Evolutionary conservation across 2,329 filamentous ascomycete species (phyloP), one percentile per base, ranked within the genome.

Genomic region (Fusarium beomiforme): DNA sequence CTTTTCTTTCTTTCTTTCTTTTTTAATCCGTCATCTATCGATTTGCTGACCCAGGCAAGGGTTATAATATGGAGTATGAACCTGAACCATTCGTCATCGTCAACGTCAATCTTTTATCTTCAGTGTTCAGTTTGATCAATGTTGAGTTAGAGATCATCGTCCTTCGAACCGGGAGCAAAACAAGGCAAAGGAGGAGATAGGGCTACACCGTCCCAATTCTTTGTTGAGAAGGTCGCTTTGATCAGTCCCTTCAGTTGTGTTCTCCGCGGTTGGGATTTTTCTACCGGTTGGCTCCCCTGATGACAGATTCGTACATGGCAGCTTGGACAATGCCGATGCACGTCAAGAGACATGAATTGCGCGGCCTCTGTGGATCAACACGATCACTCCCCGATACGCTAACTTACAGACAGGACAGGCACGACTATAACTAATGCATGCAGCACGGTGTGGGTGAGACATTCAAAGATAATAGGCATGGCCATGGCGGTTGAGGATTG

Each of bases 291-390:
- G 54, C 51, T 50, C 53, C 42, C 64, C 34, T 66, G 43, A 44
- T 60, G 62, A 57, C 41, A 41, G 60, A 50, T 46, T 51, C 50
- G 53, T 47, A 36, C 44, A 69, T 43, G 42, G 64, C 56, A 64
- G 44, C 66, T 69, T 68, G 19, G 43, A 69, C 58, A 47, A 69
- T 46, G 51, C 59, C 34, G 67, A 72, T 66, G 64, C 59, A 61
- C 55, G 55, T 69, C 69, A 69, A 72, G 42, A 58, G 44, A 61
- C 62, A 68, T 72, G 64, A 70, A 72, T 72, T 71, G 69, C 69
- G 69, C 59, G 69, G 60, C 69, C 64, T 70, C 34, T 51, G 56
- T 59, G 56, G 69, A 67, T 68, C 57, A 54, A 51, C 37, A 69
- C 23, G 68, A 63, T 71, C 34, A 33, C 34, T 60, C 54, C 65